Conservation (phyloP, 1,284 basidiomycete species). For the Sphagnurus paluster region DNA sequence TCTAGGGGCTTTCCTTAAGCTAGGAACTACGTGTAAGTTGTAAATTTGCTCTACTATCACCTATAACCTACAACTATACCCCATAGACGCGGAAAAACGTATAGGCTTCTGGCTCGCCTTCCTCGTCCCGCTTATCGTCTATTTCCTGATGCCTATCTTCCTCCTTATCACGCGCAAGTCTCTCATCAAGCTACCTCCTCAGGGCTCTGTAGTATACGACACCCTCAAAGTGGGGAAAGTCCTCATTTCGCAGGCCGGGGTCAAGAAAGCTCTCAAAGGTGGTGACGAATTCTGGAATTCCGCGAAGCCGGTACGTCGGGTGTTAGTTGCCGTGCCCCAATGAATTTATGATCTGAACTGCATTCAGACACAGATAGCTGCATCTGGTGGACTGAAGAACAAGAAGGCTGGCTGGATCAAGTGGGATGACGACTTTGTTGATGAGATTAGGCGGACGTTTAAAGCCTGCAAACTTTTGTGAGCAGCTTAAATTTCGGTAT, state of each 20-base stretch:
- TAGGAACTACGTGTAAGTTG: constrained; percentile 24
- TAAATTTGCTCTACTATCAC: background rate
- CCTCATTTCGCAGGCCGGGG: constrained; percentile 15
- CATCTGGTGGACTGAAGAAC: constrained; percentile 19
- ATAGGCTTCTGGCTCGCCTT: constrained; percentile 32
- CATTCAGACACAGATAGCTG: constrained; percentile 15
- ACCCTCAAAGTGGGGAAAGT: constrained; percentile 21
- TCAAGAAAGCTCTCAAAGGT: constrained; percentile 20
- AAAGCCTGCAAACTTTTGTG: constrained; percentile 34
- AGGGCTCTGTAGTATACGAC: constrained; percentile 43
- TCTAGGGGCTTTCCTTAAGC: constrained; percentile 35
- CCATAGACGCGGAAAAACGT: constrained; percentile 27
- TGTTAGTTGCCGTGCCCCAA: background rate
- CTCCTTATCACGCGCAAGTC: constrained; percentile 38
- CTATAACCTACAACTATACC: background rate
- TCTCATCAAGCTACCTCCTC: constrained; percentile 43
- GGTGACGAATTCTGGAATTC: constrained; percentile 25
- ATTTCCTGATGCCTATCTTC: constrained; percentile 36
- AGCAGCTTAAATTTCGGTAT: too few relatives aligned
- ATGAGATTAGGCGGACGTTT: constrained; percentile 46
- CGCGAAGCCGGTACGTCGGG: constrained; percentile 22
- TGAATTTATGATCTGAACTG: background rate
- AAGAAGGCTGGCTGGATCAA: constrained; percentile 19
- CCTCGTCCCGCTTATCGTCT: constrained; percentile 28
- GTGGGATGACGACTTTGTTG: constrained; percentile 42